Conservation (phyloP, 176 grass and related monocot genomes). For the Aegilops speltoides region DNA sequence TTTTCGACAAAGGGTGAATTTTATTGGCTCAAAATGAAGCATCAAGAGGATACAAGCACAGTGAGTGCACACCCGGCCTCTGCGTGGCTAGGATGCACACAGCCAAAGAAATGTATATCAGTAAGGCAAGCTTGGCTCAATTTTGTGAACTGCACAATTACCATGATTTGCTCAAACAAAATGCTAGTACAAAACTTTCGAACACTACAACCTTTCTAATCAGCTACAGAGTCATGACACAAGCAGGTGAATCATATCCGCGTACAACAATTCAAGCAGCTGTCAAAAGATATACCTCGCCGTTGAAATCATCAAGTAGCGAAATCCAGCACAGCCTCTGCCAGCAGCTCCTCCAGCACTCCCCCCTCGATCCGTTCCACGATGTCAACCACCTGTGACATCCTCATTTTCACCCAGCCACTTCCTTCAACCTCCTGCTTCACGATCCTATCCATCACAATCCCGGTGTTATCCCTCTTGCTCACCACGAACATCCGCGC, state of each 20-base stretch:
- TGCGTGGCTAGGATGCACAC: too few relatives aligned
- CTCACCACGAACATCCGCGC: constrained; percentile 34
- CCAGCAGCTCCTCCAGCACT: constrained; percentile 66
- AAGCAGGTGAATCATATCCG: background rate
- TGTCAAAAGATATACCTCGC: background rate
- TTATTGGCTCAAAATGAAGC: too few relatives aligned
- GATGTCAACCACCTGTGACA: constrained; percentile 60
- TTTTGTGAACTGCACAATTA: background rate
- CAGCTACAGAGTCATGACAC: background rate
- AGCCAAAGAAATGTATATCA: background rate
- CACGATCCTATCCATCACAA: constrained; percentile 51
- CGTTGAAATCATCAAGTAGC: constrained; percentile 19
- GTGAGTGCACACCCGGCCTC: too few relatives aligned
- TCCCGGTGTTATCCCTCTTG: constrained; percentile 35
- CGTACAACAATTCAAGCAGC: background rate
- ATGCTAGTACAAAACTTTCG: background rate
- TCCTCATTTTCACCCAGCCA: constrained; percentile 49
- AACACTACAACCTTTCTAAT: background rate
- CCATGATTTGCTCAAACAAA: background rate
- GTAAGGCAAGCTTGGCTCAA: background rate
- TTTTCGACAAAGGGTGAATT: too few relatives aligned
- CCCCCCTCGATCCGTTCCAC: constrained; percentile 46
- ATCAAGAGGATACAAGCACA: too few relatives aligned
- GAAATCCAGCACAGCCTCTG: constrained; percentile 62
- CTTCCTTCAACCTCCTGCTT: constrained; percentile 66